A percentile compares a stretch with the other conserved stretches of the same genome.
Evolutionary conservation across 257 asterid species (phyloP).

Genomic region (Jacaranda mimosifolia): DNA sequence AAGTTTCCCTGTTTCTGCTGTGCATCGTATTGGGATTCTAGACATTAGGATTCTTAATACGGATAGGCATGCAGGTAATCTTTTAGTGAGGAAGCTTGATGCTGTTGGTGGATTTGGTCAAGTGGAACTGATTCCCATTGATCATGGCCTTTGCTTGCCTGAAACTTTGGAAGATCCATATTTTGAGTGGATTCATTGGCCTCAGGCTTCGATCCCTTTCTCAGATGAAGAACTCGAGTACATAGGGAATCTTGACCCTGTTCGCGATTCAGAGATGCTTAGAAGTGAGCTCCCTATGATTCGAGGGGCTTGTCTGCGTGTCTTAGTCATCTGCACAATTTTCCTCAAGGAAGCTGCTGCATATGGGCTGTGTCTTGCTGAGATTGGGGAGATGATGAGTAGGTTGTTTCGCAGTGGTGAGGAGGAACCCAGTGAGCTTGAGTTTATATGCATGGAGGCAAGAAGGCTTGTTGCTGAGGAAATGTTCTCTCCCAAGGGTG

Average conservation of each 20-base stretch:
- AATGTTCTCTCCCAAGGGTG: slow-evolving; percentile 55
- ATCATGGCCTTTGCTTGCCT: slow-evolving; percentile 96
- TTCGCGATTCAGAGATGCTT: slow-evolving; percentile 76
- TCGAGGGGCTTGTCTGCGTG: slow-evolving; percentile 90
- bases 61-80: slow-evolving; percentile 96
- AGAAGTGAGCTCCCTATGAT: slow-evolving; percentile 90
- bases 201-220: slow-evolving; percentile 97
- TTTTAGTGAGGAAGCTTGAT: slow-evolving; percentile 90
- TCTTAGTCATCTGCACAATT: slow-evolving; percentile 75
- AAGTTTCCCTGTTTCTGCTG: slow-evolving; percentile 87
- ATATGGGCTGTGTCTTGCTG: slow-evolving; percentile 88
- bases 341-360: slow-evolving; percentile 90
- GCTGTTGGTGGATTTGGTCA: slow-evolving; percentile 82
- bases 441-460: slow-evolving; percentile 88
- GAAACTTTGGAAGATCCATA: slow-evolving; percentile 95
- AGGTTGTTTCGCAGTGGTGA: slow-evolving; percentile 85
- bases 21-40: slow-evolving; percentile 93
- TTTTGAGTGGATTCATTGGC: slow-evolving; percentile 99
- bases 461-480: slow-evolving; percentile 70
- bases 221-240: slow-evolving; percentile 93
- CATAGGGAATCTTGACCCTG: slow-evolving; percentile 76
- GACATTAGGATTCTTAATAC: slow-evolving; percentile 96
- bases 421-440: slow-evolving; percentile 98
- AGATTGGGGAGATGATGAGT: slow-evolving; percentile 99
- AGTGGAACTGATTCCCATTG: slow-evolving; percentile 91